Evolutionary conservation across 179 eudicot genomes (phyloP), one percentile per base, ranked within the genome.

Genomic region (Corrigiola litoralis): DNA sequence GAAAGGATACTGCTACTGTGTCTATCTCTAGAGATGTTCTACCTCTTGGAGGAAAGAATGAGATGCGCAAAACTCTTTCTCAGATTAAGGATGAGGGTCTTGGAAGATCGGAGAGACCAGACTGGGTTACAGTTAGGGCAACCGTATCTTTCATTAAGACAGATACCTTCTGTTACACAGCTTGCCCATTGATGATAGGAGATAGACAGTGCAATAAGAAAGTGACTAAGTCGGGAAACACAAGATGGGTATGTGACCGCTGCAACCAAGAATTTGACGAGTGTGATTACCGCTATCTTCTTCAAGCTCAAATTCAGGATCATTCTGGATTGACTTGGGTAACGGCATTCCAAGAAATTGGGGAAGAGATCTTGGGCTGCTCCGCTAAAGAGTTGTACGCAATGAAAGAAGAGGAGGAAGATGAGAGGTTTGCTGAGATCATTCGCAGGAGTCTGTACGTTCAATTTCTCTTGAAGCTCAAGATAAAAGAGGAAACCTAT

Each of bases 241-340:
- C 87, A 9, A 74, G 82, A 67, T 94, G 99, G 99, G 74, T 78
- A 53, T 94, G 99, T 65, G 99, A 94, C 68, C 77, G 99, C 46
- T 94, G 99, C 72, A 86, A 88, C 71, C 96, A 88, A 79, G 99
- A 90, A 61, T 88, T 90, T 52, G 97, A 94, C 73, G 96, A 90
- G 62, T 90, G 97, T 78, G 97, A 90, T 86, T 94, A 90, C 61
- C 81, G 99, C 49, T 94, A 90, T 67, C 86, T 94, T 53, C 99
- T 94, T 57, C 99, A 90, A 78, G 87, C 84, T 59, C 99, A 94
- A 70, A 69, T 94, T 68, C 97, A 88, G 61, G 99, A 94, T 75
- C 89, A 88, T 63, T 79, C 91, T 2, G 97, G 99, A 23, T 60
- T 90, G 71, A 85, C 81, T 7, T 90, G 97, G 96, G 91, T 90